These are phyloP conservation scores for Scleroderma citrinum DNA, from an alignment of 768 basidiomycete species.

Conservation along the genomic window DNA sequence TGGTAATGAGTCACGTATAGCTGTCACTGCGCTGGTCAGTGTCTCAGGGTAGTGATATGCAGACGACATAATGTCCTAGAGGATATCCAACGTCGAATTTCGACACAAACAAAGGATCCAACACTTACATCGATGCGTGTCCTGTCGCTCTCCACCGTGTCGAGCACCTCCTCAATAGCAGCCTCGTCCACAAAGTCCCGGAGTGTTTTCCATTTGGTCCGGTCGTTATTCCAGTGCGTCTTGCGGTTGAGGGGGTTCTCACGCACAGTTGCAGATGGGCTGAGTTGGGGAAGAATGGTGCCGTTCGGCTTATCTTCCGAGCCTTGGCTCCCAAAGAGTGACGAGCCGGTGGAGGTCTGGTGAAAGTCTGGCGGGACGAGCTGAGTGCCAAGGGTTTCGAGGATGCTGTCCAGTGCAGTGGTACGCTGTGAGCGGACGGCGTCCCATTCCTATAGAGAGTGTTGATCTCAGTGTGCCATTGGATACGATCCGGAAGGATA, in stretches of 20 bases:
- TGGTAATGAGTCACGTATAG: constrained; percentile 52
- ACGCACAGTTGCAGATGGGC: constrained; percentile 27
- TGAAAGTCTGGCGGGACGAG: constrained; percentile 77
- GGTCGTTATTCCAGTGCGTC: constrained; percentile 31
- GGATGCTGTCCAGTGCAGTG: constrained; percentile 57
- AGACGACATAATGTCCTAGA: constrained; percentile 52
- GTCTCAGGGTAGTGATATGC: constrained; percentile 68
- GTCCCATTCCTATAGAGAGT: constrained; percentile 61
- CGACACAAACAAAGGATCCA: constrained; percentile 16
- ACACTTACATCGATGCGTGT: constrained; percentile 54
- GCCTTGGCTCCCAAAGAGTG: constrained; percentile 75
- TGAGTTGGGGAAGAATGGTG: constrained; percentile 34
- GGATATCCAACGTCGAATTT: neutral
- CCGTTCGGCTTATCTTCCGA: constrained; percentile 38
- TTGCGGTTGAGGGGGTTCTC: constrained; percentile 17
- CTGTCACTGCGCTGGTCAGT: constrained; percentile 46
- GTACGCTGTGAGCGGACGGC: constrained; percentile 50
- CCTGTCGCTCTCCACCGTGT: constrained; percentile 67
- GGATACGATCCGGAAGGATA: constrained; percentile 1
- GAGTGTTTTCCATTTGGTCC: constrained; percentile 70
- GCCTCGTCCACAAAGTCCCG: constrained; percentile 84
- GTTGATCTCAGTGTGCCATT: neutral
- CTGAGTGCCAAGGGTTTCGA: constrained; percentile 68
- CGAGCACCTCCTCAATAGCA: constrained; percentile 70
- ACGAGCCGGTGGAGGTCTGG: constrained; percentile 56